Evolutionary conservation across 2,329 filamentous ascomycete genomes (phyloP).

Genomic region (Trichoderma asperellum): DNA sequence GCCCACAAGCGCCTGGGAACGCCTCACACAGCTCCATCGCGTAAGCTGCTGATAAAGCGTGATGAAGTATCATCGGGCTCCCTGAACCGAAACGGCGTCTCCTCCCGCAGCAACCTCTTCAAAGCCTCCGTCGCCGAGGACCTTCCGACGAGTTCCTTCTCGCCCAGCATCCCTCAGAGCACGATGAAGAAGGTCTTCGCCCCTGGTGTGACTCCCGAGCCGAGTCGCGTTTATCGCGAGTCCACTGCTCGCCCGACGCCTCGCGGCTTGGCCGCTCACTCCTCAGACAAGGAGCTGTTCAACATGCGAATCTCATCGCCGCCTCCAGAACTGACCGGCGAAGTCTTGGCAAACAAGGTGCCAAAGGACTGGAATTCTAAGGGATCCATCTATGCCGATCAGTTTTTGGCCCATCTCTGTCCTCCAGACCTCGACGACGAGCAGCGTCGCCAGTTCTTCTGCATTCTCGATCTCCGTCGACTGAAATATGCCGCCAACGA

Average conservation of each 20-base stretch:
- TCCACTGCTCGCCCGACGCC: slow-evolving; percentile 53
- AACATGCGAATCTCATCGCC: slow-evolving; percentile 63
- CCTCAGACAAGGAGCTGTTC: slow-evolving; percentile 57
- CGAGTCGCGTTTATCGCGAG: slow-evolving; percentile 49
- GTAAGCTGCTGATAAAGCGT: slow-evolving; percentile 43
- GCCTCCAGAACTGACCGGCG: slow-evolving; percentile 59
- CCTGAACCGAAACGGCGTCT: slow-evolving; percentile 43
- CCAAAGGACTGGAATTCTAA: slow-evolving; percentile 56
- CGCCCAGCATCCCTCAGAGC: slow-evolving; percentile 50
- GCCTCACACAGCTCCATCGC: slow-evolving; percentile 44
- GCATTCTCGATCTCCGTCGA: slow-evolving; percentile 63
- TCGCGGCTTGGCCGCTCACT: slow-evolving; percentile 55
- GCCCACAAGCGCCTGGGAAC: slow-evolving; percentile 44
- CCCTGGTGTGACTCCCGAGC: slow-evolving; percentile 49
- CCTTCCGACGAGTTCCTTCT: slow-evolving; percentile 45
- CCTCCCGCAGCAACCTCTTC: slow-evolving; percentile 50
- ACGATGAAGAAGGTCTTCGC: slow-evolving; percentile 55
- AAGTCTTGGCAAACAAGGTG: slow-evolving; percentile 57
- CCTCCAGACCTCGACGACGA: slow-evolving; percentile 61
- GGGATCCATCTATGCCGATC: slow-evolving; percentile 63
- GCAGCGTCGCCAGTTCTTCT: slow-evolving; percentile 65
- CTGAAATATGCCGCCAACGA: slow-evolving; percentile 65
- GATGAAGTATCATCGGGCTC: slow-evolving; percentile 44
- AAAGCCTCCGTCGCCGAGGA: slow-evolving; percentile 46
- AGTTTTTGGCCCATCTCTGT: slow-evolving; percentile 61